Percentiles rank a stretch among this genome's conserved stretches.
Evolutionary conservation across 768 basidiomycete species (phyloP).

Genomic region (Psilocybe tampanensis): DNA sequence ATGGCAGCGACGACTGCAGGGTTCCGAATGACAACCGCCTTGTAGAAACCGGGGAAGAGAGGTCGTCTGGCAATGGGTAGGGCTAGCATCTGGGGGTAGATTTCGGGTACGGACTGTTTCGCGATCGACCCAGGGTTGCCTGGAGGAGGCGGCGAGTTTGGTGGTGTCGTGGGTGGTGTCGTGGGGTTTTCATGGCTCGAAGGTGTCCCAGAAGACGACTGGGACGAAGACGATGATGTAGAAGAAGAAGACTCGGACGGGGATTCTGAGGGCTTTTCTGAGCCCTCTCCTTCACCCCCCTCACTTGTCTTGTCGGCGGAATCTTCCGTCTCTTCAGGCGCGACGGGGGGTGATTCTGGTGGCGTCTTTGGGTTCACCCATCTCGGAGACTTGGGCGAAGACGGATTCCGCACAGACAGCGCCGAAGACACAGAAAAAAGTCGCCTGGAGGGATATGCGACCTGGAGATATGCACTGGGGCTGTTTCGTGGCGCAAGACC

Average conservation of each 20-base stretch:
- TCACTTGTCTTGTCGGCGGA: constrained; percentile 13
- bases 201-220: constrained; percentile 17
- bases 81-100: constrained; percentile 93
- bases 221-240: constrained; percentile 12
- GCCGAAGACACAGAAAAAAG: constrained; percentile 15
- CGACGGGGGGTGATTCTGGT: constrained; percentile 10
- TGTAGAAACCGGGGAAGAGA: constrained; percentile 97
- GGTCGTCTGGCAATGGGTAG: constrained; percentile 94
- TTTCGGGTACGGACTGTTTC: constrained; percentile 85
- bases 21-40: constrained; percentile 92
- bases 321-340: constrained; percentile 16
- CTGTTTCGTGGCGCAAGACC: neutral
- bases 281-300: constrained; percentile 8
- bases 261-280: constrained; percentile 13
- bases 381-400: constrained; percentile 19
- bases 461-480: constrained; percentile 3
- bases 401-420: constrained; percentile 10
- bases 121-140: constrained; percentile 60
- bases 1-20: constrained; percentile 91
- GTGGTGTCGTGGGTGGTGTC: constrained; percentile 19
- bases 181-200: constrained; percentile 11
- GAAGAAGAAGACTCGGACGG: constrained; percentile 6
- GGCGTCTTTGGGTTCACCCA: constrained; percentile 30
- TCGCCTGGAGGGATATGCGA: neutral
- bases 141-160: constrained; percentile 24